A percentile compares a stretch with the other conserved stretches of the same genome.
phyloP scores from a whole-genome alignment of 2,329 filamentous ascomycete genomes.

The Fusarium papillatum region DNA sequence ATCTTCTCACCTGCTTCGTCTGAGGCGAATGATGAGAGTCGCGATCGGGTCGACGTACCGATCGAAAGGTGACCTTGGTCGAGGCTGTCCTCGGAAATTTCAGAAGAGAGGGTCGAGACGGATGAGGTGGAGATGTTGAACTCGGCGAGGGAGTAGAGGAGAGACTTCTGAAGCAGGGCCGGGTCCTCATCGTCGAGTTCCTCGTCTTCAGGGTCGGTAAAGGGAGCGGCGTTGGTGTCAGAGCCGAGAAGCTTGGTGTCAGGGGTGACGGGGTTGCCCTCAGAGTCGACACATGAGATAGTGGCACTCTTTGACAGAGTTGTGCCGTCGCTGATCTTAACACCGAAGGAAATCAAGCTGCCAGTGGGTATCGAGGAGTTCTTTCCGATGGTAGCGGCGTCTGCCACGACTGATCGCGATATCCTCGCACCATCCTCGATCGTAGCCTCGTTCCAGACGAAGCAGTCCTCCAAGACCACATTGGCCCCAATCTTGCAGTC shows the following conservation, averaged over 20 bases:
- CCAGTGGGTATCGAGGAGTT: slow-evolving; percentile 78
- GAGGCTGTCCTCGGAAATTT: slow-evolving; percentile 74
- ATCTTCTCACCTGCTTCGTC: slow-evolving; percentile 72
- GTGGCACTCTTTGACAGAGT: slow-evolving; percentile 54
- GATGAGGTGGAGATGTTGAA: slow-evolving; percentile 68
- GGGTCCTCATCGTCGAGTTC: slow-evolving; percentile 66
- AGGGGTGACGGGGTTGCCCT: slow-evolving; percentile 53
- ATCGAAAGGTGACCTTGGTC: slow-evolving; percentile 71
- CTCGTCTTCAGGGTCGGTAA: slow-evolving; percentile 61
- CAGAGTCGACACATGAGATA: slow-evolving; percentile 51
- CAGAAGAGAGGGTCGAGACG: slow-evolving; percentile 73
- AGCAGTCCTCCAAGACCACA: slow-evolving; percentile 82
- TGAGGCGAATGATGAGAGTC: slow-evolving; percentile 80
- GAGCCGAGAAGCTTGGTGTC: slow-evolving; percentile 63
- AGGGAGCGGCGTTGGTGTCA: slow-evolving; percentile 64
- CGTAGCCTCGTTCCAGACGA: slow-evolving; percentile 88
- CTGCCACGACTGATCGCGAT: slow-evolving; percentile 81
- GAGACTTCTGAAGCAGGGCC: slow-evolving; percentile 64
- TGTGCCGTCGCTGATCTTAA: slow-evolving; percentile 75
- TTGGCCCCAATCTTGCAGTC: slow-evolving; percentile 90
- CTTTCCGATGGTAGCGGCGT: slow-evolving; percentile 78
- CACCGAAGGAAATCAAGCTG: slow-evolving; percentile 84
- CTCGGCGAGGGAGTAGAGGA: slow-evolving; percentile 67
- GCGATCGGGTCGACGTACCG: slow-evolving; percentile 67
- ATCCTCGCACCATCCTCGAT: slow-evolving; percentile 83